Base-by-base conservation (phyloP, 495 filamentous ascomycete species). In the Penicillium tannophilum region DNA sequence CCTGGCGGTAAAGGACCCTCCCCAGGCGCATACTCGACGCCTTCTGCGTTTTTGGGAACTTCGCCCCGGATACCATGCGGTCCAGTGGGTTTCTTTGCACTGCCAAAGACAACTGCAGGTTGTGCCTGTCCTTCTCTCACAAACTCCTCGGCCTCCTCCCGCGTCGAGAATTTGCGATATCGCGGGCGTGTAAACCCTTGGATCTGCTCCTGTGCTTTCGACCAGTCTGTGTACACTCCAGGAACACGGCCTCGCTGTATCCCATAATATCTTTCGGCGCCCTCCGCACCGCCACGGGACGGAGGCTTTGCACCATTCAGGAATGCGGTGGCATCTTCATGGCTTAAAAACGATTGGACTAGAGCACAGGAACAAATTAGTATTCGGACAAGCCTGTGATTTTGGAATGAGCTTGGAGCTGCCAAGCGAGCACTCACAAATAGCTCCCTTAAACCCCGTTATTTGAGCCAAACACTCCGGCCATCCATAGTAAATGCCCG, bases 151-250 rank as follows among this genome's bases (percentile, higher is more conserved):
- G 94, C 94, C 65, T 97, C 93, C 48, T 80, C 82, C 9, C 84
- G 80, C 0, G 88, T 96, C 19, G 80, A 64, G 57, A 98, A 98
- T 52, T 83, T 88, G 72, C 89, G 89, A 67, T 89, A 90, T 62
- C 92, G 92, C 17, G 92, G 90, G 16, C 85, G 84, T 57, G 86
- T 87, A 68, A 85, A 88, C 6, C 90, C 91, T 6, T 76, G 84
- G 33, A 97, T 91, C 55, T 94, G 89, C 54, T 86, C 78, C 60
- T 90, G 82, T 3, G 89, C 91, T 24, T 81, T 81, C n/a, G 79
- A 68, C 93, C 93, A 98, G 55, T 93, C 86, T 6, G 87, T 89
- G 72, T 97, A 98, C 2, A 98, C 88, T 5, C 94, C 93, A 0
- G 93, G 90, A n/a, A 80, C 76, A 56, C 84, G 82, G 44, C 94